Conservation (phyloP, 768 basidiomycete genomes). For the Suillus variegatus region DNA sequence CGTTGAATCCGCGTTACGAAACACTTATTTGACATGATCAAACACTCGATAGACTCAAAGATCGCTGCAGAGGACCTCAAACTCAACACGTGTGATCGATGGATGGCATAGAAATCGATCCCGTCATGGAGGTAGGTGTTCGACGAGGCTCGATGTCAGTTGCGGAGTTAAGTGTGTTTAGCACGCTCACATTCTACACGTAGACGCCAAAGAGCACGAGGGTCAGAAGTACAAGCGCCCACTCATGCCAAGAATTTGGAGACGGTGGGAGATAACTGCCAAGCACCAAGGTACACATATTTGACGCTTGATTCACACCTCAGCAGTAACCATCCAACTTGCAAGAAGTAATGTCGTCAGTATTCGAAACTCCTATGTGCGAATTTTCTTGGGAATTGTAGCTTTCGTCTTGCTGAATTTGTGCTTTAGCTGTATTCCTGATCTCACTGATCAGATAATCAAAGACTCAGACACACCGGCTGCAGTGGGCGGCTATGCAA, state of each 20-base stretch:
- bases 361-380: background rate
- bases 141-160: constrained; percentile 88
- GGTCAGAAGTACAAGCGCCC: constrained; percentile 57
- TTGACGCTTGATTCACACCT: background rate
- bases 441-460: constrained; percentile 3
- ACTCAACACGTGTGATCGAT: constrained; percentile 95
- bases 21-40: constrained; percentile 96
- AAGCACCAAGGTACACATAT: background rate
- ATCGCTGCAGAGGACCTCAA: constrained; percentile 94
- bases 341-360: background rate
- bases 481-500: constrained; percentile 44
- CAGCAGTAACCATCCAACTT: background rate
- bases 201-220: constrained; percentile 94
- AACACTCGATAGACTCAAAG: constrained; percentile 85
- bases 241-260: background rate
- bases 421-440: background rate
- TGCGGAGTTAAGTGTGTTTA: constrained; percentile 96
- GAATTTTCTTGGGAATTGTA: background rate
- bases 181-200: constrained; percentile 98
- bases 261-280: background rate
- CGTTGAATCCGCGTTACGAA: constrained; percentile 95
- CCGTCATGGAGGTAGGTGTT: constrained; percentile 89
- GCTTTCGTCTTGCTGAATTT: background rate
- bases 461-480: constrained; percentile 29
- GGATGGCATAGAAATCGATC: constrained; percentile 89